These are phyloP conservation scores for Dichotomocladium elegans DNA, from an alignment of 371 early-diverging fungal genomes.

Conservation along the genomic window DNA sequence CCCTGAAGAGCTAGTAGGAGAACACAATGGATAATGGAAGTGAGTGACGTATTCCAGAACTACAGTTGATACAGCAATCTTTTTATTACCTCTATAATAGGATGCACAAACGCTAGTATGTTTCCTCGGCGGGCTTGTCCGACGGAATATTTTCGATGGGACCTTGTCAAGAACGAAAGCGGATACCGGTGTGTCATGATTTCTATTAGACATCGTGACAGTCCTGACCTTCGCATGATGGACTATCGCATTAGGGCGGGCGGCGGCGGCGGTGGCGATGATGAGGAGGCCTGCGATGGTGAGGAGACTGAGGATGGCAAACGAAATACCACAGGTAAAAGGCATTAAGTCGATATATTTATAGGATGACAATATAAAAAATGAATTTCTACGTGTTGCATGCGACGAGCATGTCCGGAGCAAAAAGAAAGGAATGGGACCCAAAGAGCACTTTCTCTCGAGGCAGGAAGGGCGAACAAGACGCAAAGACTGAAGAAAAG, in stretches of 20 bases:
- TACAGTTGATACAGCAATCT: background rate
- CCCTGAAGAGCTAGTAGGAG: slow-evolving; percentile 16
- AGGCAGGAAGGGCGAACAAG: too few relatives aligned
- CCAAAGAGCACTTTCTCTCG: too few relatives aligned
- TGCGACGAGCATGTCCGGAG: too few relatives aligned
- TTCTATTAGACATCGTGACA: slow-evolving; percentile 7
- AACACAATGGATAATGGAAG: background rate
- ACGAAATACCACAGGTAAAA: slow-evolving; percentile 12
- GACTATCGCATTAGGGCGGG: slow-evolving; percentile 1
- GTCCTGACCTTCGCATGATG: slow-evolving; percentile 1
- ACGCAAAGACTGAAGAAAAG: too few relatives aligned
- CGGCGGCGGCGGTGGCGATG: background rate
- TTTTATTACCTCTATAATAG: slow-evolving; percentile 10
- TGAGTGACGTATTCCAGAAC: background rate
- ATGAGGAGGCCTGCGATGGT: slow-evolving; percentile 7
- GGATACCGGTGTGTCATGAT: slow-evolving; percentile 14
- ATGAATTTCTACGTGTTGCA: too few relatives aligned
- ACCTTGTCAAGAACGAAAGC: slow-evolving; percentile 13
- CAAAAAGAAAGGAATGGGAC: too few relatives aligned
- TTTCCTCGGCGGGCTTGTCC: slow-evolving; percentile 10
- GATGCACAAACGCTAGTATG: slow-evolving; percentile 13
- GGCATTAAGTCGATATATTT: too few relatives aligned
- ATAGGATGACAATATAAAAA: too few relatives aligned
- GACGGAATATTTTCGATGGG: background rate
- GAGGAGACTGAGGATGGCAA: slow-evolving; percentile 15